A percentile compares a stretch with the other conserved stretches of the same genome.
Evolutionary conservation across 495 filamentous ascomycete species (phyloP).

Genomic region (Penicillium canariense): DNA sequence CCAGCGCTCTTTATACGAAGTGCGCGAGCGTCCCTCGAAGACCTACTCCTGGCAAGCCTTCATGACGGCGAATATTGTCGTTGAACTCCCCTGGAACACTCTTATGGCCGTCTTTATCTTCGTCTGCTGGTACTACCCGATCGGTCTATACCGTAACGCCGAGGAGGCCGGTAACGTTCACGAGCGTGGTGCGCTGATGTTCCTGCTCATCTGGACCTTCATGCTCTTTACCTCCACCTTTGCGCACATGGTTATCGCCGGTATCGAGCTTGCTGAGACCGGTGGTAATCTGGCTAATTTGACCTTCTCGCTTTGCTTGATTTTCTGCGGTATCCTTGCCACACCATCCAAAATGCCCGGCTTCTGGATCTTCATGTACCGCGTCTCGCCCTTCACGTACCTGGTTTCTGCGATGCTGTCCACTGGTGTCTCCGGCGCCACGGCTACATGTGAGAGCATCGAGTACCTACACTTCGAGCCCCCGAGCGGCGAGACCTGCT

Average conservation of each 20-base stretch:
- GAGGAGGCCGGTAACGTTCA: slow-evolving; percentile 41
- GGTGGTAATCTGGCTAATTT: slow-evolving; percentile 62
- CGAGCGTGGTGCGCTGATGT: slow-evolving; percentile 57
- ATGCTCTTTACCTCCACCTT: slow-evolving; percentile 62
- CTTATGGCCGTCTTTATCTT: slow-evolving; percentile 63
- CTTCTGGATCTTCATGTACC: slow-evolving; percentile 88
- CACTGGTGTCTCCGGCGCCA: slow-evolving; percentile 56
- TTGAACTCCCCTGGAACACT: slow-evolving; percentile 72
- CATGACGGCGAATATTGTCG: slow-evolving; percentile 64
- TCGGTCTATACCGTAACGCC: slow-evolving; percentile 60
- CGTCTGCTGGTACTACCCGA: slow-evolving; percentile 66
- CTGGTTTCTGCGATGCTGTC: slow-evolving; percentile 64
- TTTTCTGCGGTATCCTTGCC: slow-evolving; percentile 69
- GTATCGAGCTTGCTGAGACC: slow-evolving; percentile 59
- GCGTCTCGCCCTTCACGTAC: slow-evolving; percentile 71
- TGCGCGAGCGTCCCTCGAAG: slow-evolving; percentile 68
- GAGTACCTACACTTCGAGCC: slow-evolving; percentile 59
- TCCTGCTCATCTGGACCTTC: slow-evolving; percentile 55
- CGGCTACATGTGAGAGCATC: slow-evolving; percentile 53
- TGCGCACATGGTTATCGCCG: slow-evolving; percentile 63
- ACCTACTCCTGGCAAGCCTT: slow-evolving; percentile 77
- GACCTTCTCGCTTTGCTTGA: slow-evolving; percentile 58
- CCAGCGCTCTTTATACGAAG: slow-evolving; percentile 67
- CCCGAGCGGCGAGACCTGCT: slow-evolving; percentile 49
- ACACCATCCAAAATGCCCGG: slow-evolving; percentile 56